phyloP scores from a whole-genome alignment of 2,329 filamentous ascomycete species.

The Bertia moriformis region DNA sequence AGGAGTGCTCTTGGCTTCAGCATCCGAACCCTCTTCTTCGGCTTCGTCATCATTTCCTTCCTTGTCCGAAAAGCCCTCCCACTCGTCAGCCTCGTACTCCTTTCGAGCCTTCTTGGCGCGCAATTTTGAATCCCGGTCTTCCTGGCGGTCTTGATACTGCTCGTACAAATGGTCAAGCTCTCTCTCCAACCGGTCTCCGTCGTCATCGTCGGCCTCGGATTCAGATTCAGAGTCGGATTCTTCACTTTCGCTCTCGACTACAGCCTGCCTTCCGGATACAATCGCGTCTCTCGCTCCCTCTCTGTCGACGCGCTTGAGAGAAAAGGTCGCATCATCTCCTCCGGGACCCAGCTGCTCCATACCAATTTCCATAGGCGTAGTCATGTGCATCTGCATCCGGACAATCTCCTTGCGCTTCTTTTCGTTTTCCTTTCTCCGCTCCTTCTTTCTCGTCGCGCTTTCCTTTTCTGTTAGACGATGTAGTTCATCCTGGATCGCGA shows the following conservation, averaged over 20 bases:
- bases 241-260: constrained; percentile 18
- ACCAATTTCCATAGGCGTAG: constrained; percentile 86
- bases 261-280: constrained; percentile 64
- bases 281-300: constrained; percentile 55
- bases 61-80: constrained; percentile 71
- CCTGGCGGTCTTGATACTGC: constrained; percentile 65
- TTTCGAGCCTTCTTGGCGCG: constrained; percentile 78
- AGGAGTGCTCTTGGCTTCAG: not conserved
- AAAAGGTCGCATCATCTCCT: constrained; percentile 75
- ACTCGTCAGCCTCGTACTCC: constrained; percentile 73
- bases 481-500: constrained; percentile 77
- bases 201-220: constrained; percentile 53
- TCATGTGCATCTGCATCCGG: constrained; percentile 97
- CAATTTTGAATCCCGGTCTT: constrained; percentile 71
- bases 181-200: constrained; percentile 67
- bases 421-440: constrained; percentile 79
- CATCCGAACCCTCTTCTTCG: constrained; percentile 10
- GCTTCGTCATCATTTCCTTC: constrained; percentile 43
- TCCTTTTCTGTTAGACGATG: constrained; percentile 71
- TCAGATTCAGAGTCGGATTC: constrained; percentile 26
- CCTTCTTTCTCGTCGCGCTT: constrained; percentile 62
- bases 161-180: constrained; percentile 83
- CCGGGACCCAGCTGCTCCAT: constrained; percentile 70
- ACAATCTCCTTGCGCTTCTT: constrained; percentile 85
- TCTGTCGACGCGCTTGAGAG: constrained; percentile 68